These are phyloP conservation scores for Chrysoporthe cubensis DNA, from an alignment of 2,329 filamentous ascomycete species.

Conservation along the genomic window DNA sequence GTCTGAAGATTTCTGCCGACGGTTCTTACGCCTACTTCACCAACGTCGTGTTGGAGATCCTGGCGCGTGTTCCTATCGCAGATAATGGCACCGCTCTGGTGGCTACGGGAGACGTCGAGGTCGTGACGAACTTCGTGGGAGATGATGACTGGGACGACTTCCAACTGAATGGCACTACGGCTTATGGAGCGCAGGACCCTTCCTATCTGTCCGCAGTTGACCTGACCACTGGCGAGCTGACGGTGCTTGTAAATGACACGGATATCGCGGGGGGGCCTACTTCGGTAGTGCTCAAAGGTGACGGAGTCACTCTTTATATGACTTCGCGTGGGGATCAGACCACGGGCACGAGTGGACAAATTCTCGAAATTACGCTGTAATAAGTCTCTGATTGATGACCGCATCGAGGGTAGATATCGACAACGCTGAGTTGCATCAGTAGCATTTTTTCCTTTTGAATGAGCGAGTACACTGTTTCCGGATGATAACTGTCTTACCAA, in stretches of 20 bases:
- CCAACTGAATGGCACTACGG: conserved; percentile 13
- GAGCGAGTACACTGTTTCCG: not conserved
- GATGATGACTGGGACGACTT: conserved; percentile 22
- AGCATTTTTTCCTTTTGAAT: too few species aligned
- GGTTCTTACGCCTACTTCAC: conserved; percentile 27
- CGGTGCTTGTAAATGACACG: conserved; percentile 11
- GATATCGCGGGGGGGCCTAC: conserved; percentile 11
- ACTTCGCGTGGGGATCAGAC: conserved; percentile 14
- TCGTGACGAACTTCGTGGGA: not conserved
- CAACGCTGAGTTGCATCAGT: too few species aligned
- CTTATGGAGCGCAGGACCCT: conserved; percentile 20
- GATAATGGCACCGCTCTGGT: conserved; percentile 15
- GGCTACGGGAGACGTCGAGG: conserved; percentile 14
- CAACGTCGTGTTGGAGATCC: conserved; percentile 19
- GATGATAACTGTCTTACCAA: not conserved
- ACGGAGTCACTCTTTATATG: conserved; percentile 9
- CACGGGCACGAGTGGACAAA: conserved; percentile 9
- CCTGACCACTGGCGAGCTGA: conserved; percentile 16
- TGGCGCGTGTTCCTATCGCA: conserved; percentile 25
- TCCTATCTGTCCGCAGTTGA: not conserved
- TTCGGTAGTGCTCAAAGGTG: conserved; percentile 15
- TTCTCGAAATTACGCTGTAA: conserved; percentile 13
- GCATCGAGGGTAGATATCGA: too few species aligned
- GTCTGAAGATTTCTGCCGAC: conserved; percentile 23
- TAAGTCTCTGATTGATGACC: not conserved